A percentile compares a stretch with the other conserved stretches of the same genome.
These are phyloP conservation scores for Dipodascus albidus DNA, from an alignment of 805 yeast genomes.

Conservation along the genomic window DNA sequence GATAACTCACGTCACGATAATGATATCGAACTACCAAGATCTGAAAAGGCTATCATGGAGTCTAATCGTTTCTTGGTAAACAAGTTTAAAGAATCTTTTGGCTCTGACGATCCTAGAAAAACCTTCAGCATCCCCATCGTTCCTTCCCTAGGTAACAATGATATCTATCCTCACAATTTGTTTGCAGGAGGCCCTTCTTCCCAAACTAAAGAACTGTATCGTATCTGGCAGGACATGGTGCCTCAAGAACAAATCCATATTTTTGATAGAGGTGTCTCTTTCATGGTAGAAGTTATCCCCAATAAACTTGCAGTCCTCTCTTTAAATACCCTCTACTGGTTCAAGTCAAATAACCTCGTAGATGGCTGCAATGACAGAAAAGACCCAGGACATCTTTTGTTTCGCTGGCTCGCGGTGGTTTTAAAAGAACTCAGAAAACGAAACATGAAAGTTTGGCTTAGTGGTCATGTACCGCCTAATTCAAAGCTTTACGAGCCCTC, in stretches of 20 bases:
- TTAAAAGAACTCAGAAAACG: slow-evolving; percentile 61
- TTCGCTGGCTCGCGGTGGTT: slow-evolving; percentile 68
- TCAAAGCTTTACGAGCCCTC: slow-evolving; percentile 63
- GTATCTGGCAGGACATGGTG: slow-evolving; percentile 60
- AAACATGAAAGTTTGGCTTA: slow-evolving; percentile 77
- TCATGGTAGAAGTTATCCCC: slow-evolving; percentile 68
- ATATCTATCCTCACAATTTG: slow-evolving; percentile 80
- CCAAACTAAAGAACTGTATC: slow-evolving; percentile 67
- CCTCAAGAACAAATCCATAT: slow-evolving; percentile 69
- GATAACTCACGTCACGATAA: slow-evolving; percentile 81
- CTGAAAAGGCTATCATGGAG: slow-evolving; percentile 58
- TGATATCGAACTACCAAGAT: slow-evolving; percentile 63
- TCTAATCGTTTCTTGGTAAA: slow-evolving; percentile 50
- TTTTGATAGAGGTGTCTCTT: slow-evolving; percentile 67
- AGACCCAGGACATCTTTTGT: slow-evolving; percentile 70
- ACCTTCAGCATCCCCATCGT: slow-evolving; percentile 31
- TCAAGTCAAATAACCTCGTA: slow-evolving; percentile 67
- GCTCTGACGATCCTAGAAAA: slow-evolving; percentile 21
- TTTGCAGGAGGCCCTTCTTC: slow-evolving; percentile 82
- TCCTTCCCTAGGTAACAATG: slow-evolving; percentile 78
- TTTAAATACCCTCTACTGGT: slow-evolving; percentile 65
- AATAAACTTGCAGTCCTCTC: slow-evolving; percentile 66
- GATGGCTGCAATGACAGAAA: slow-evolving; percentile 63
- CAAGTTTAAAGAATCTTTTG: slow-evolving; percentile 31
- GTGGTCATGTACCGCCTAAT: slow-evolving; percentile 84